phyloP scores from a whole-genome alignment of 1,284 basidiomycete species.

The Puccinia coronata region DNA sequence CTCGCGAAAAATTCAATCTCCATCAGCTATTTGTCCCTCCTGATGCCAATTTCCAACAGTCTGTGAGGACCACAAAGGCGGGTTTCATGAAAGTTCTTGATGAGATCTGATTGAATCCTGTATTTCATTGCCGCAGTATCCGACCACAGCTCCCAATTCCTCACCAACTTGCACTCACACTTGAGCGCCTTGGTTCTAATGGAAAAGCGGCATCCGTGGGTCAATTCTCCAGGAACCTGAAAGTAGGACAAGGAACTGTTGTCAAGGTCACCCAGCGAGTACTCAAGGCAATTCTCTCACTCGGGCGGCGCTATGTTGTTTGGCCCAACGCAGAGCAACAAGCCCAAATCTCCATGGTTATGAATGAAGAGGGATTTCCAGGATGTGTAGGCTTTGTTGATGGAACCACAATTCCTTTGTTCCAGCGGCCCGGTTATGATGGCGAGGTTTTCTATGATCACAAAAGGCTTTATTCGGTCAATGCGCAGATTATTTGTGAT shows the following conservation, averaged over 20 bases:
- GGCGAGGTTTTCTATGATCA: constrained; percentile 20
- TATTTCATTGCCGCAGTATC: constrained; percentile 1
- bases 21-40: not conserved
- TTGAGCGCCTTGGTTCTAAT: constrained; percentile 25
- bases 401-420: constrained; percentile 17
- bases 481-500: constrained; percentile 28
- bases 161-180: constrained; percentile 28
- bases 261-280: not conserved
- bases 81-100: not conserved
- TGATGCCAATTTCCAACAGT: constrained; percentile 6
- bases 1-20: constrained; percentile 8
- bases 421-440: not conserved
- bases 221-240: not conserved
- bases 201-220: constrained; percentile 10
- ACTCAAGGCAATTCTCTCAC: not conserved
- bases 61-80: not conserved
- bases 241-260: constrained; percentile 6
- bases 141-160: constrained; percentile 11
- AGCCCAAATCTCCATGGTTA: not conserved
- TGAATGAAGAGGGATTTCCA: not conserved
- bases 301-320: not conserved
- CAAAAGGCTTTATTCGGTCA: constrained; percentile 2
- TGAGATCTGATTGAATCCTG: not conserved
- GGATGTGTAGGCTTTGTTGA: constrained; percentile 27
- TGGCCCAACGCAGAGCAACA: not conserved